phyloP scores from a whole-genome alignment of 768 basidiomycete genomes.

The Cyclocybe cylindracea region DNA sequence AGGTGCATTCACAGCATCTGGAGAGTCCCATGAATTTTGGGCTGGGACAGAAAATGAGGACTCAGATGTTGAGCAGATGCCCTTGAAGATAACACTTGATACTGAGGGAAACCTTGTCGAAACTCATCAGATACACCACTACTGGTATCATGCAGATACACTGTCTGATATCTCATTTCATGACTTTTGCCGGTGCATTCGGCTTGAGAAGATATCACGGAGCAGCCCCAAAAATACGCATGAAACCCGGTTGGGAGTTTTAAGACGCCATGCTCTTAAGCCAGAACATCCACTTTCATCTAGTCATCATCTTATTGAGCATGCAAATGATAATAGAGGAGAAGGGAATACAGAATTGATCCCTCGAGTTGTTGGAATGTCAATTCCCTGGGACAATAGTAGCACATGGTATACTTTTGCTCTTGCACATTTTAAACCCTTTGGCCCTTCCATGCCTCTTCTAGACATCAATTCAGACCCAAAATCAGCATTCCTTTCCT shows the following conservation, averaged over 20 bases:
- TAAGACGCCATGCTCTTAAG: conserved; percentile 2
- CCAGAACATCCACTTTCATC: conserved; percentile 7
- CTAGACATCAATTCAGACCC: neutral
- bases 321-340: conserved; percentile 9
- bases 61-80: neutral
- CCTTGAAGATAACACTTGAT: conserved; percentile 1
- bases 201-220: conserved; percentile 9
- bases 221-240: conserved; percentile 5
- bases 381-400: neutral
- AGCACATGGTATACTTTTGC: neutral
- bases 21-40: too few species aligned
- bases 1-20: too few species aligned
- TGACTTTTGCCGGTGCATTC: conserved; percentile 21
- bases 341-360: neutral
- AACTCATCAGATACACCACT: conserved; percentile 27
- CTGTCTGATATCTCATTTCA: conserved; percentile 24
- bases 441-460: neutral
- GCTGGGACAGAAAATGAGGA: too few species aligned
- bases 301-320: conserved; percentile 14
- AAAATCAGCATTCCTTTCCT: neutral
- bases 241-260: neutral
- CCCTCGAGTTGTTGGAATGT: neutral
- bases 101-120: conserved; percentile 3
- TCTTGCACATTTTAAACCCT: conserved; percentile 9
- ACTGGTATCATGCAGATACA: conserved; percentile 14